Evolutionary conservation across 495 filamentous ascomycete genomes (phyloP).

Genomic region (Penicillium tannophilum): DNA sequence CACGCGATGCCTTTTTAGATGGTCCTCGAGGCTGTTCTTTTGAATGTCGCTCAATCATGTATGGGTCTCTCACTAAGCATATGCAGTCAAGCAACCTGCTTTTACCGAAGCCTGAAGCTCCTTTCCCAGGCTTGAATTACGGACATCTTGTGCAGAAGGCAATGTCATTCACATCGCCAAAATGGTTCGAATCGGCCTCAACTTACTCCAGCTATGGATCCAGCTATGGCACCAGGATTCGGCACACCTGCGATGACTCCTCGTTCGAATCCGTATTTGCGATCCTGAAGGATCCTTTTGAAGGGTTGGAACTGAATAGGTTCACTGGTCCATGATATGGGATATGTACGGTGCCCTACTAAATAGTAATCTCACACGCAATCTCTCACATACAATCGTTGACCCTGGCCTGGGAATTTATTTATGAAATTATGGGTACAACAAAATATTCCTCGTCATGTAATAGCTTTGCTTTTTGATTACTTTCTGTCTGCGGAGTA

Average conservation of each 20-base stretch:
- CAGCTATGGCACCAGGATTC: not conserved
- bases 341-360: too few relatives aligned
- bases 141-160: constrained; percentile 14
- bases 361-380: too few relatives aligned
- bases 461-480: too few relatives aligned
- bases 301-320: not conserved
- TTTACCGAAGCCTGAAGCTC: constrained; percentile 23
- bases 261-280: not conserved
- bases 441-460: too few relatives aligned
- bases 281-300: not conserved
- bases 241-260: not conserved
- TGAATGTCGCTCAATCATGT: constrained; percentile 36
- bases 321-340: not conserved
- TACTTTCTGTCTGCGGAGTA: too few relatives aligned
- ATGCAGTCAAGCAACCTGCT: constrained; percentile 28
- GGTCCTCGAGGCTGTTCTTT: constrained; percentile 23
- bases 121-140: constrained; percentile 26
- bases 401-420: too few relatives aligned
- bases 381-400: too few relatives aligned
- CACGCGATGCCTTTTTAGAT: constrained; percentile 19
- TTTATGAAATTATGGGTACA: too few relatives aligned
- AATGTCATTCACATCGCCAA: constrained; percentile 9
- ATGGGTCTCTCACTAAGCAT: constrained; percentile 29
- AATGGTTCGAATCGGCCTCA: too few relatives aligned
- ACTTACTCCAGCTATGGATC: too few relatives aligned